Conservation (phyloP, 1,284 basidiomycete genomes). For the Veloboletus limbatus region DNA sequence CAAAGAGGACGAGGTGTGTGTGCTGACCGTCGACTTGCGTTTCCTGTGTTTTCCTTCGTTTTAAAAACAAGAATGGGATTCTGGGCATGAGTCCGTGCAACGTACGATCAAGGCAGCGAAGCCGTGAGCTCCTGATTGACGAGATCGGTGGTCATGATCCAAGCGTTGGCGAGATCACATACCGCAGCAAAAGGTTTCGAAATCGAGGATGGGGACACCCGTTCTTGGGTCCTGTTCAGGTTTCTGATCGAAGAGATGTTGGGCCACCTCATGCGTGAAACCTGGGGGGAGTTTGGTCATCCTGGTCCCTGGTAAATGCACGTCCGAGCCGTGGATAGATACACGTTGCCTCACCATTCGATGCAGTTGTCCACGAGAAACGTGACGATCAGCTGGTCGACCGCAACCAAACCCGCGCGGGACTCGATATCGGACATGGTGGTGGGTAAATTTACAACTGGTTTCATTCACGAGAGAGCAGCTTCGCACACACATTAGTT, state of each 20-base stretch:
- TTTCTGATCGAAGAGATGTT: constrained; percentile 54
- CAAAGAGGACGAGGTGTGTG: constrained; percentile 63
- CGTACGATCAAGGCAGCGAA: constrained; percentile 74
- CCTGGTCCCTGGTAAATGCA: constrained; percentile 38
- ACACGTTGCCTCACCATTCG: constrained; percentile 56
- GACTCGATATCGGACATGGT: constrained; percentile 16
- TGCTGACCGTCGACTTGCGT: constrained; percentile 46
- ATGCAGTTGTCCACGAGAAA: constrained; percentile 77
- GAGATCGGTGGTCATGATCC: not conserved
- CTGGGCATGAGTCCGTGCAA: no score
- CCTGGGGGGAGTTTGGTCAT: constrained; percentile 76
- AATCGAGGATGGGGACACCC: constrained; percentile 64
- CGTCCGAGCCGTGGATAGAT: not conserved
- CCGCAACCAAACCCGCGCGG: constrained; percentile 27
- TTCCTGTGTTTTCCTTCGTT: constrained; percentile 40
- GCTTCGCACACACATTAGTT: no score
- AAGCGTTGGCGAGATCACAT: constrained; percentile 12
- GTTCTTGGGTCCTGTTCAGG: constrained; percentile 52
- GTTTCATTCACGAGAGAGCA: no score
- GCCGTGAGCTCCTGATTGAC: constrained; percentile 74
- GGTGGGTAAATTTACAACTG: no score
- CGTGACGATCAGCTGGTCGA: constrained; percentile 56
- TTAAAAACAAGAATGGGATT: no score
- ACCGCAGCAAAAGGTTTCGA: constrained; percentile 80
- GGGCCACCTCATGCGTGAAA: constrained; percentile 68